Evolutionary conservation across 371 early-diverging fungal species (phyloP).

Genomic region (Syncephalastrum sp.): DNA sequence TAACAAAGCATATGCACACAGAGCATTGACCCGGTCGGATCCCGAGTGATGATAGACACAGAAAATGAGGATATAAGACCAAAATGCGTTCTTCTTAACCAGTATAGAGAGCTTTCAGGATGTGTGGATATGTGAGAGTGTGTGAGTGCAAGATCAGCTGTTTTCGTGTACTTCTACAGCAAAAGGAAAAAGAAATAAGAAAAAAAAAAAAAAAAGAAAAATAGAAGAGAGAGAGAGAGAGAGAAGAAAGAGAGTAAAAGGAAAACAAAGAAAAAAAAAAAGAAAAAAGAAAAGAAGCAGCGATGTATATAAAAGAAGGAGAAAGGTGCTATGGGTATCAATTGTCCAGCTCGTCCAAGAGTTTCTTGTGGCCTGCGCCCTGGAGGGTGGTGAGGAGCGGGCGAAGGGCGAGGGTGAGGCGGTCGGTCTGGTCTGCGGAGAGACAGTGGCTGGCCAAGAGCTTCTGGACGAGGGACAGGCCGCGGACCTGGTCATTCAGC

Average conservation of each 20-base stretch:
- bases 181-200: background rate
- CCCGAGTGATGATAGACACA: no score
- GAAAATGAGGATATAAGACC: no score
- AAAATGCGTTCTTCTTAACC: no score
- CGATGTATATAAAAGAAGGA: conserved; percentile 3
- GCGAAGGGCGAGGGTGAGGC: conserved; percentile 4
- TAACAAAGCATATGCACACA: no score
- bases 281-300: background rate
- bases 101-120: no score
- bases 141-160: background rate
- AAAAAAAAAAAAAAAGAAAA: background rate
- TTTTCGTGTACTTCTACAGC: background rate
- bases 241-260: background rate
- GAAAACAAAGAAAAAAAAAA: background rate
- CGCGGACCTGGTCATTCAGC: conserved; percentile 36
- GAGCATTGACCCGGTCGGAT: no score
- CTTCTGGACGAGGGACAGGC: conserved; percentile 38
- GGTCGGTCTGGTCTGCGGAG: conserved; percentile 11
- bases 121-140: no score
- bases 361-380: conserved; percentile 17
- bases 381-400: conserved; percentile 10
- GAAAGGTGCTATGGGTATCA: background rate
- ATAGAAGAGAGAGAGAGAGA: no score
- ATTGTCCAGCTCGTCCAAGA: conserved; percentile 14
- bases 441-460: conserved; percentile 52